phyloP scores from a whole-genome alignment of 1,284 basidiomycete species.

The Malassezia japonica region DNA sequence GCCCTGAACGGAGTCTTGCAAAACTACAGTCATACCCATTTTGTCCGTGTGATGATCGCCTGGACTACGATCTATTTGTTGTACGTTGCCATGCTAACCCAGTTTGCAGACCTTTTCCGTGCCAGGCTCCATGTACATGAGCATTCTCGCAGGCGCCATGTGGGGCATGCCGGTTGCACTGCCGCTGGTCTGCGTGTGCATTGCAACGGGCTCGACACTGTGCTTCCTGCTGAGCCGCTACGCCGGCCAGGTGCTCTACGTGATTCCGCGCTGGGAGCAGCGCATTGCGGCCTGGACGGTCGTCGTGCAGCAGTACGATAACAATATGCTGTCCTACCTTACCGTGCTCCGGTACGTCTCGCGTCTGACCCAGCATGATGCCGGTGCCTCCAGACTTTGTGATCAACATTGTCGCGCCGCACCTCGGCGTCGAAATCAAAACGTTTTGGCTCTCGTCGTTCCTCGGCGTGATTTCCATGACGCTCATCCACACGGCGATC shows the following conservation, averaged over 20 bases:
- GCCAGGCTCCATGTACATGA: conserved; percentile 95
- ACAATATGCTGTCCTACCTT: conserved; percentile 76
- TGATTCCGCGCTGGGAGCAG: conserved; percentile 62
- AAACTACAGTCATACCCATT: conserved; percentile 49
- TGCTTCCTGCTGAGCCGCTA: conserved; percentile 86
- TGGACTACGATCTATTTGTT: conserved; percentile 68
- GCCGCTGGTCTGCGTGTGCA: conserved; percentile 69
- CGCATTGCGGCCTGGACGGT: conserved; percentile 70
- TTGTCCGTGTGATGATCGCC: conserved; percentile 45
- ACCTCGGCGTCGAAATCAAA: conserved; percentile 73
- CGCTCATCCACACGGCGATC: conserved; percentile 89
- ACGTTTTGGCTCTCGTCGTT: conserved; percentile 86
- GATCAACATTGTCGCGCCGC: conserved; percentile 83
- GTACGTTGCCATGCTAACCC: conserved; percentile 51
- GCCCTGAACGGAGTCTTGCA: conserved; percentile 44
- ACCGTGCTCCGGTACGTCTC: conserved; percentile 56
- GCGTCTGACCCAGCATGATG: conserved; percentile 59
- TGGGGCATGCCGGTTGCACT: conserved; percentile 86
- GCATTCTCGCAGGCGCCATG: conserved; percentile 87
- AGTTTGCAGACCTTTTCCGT: conserved; percentile 81
- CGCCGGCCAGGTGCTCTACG: conserved; percentile 55
- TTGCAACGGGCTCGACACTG: conserved; percentile 78
- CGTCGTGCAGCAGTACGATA: conserved; percentile 62
- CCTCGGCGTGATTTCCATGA: conserved; percentile 80
- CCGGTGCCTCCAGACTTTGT: conserved; percentile 70